Conservation (phyloP, 331 rosid genomes). For the Pyrus hybrid region DNA sequence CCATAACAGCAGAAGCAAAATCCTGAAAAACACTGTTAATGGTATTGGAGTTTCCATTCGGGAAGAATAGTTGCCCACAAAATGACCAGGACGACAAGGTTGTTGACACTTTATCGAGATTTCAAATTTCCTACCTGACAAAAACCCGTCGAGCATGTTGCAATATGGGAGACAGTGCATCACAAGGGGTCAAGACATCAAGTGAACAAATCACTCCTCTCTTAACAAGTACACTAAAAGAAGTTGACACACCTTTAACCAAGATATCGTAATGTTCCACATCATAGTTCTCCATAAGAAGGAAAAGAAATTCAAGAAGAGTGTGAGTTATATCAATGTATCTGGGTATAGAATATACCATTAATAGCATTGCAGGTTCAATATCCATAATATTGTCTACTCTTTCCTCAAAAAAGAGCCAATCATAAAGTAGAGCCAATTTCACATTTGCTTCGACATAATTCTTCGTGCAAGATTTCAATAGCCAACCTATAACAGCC, state of each 20-base stretch:
- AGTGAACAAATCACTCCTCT: slow-evolving; percentile 52
- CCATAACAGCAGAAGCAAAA: background rate
- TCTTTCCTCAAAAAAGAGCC: slow-evolving; percentile 67
- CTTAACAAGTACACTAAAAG: slow-evolving; percentile 35
- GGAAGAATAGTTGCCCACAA: background rate
- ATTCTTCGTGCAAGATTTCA: slow-evolving; percentile 41
- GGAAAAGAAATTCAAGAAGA: slow-evolving; percentile 63
- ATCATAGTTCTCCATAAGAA: slow-evolving; percentile 64
- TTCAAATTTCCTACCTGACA: slow-evolving; percentile 5
- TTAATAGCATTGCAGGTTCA: slow-evolving; percentile 74
- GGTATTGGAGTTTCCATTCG: background rate
- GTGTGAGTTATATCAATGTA: slow-evolving; percentile 44
- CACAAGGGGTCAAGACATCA: slow-evolving; percentile 47
- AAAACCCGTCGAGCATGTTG: slow-evolving; percentile 10
- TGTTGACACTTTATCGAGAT: background rate
- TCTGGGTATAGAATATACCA: slow-evolving; percentile 56
- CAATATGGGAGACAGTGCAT: slow-evolving; percentile 36
- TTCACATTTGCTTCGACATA: slow-evolving; percentile 47
- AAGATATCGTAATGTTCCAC: slow-evolving; percentile 34
- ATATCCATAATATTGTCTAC: slow-evolving; percentile 65
- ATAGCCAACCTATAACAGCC: slow-evolving; percentile 82
- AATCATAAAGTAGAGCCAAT: slow-evolving; percentile 73
- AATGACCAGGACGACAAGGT: background rate
- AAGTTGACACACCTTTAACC: slow-evolving; percentile 45
- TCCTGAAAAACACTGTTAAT: background rate